Evolutionary conservation across 2,329 filamentous ascomycete species (phyloP).

Genomic region (Verticillium zaregamsianum): DNA sequence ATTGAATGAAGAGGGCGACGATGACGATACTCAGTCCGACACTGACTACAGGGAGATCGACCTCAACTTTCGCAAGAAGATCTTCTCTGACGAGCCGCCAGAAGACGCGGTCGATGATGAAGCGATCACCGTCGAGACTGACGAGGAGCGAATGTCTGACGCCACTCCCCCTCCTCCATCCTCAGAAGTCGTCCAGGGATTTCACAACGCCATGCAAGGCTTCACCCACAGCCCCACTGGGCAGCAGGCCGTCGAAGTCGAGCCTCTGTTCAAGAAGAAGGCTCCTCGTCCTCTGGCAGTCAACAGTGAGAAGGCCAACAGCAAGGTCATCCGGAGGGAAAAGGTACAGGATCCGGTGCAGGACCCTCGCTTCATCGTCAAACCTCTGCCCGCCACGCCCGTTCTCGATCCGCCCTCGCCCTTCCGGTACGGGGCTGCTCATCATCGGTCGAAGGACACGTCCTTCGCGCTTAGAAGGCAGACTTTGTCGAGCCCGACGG

Average conservation of each 20-base stretch:
- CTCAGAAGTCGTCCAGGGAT: background rate
- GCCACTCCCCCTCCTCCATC: background rate
- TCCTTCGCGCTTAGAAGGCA: background rate
- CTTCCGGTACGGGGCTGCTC: background rate
- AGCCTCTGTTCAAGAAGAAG: background rate
- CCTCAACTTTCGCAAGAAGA: too few species aligned
- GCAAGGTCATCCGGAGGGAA: conserved; percentile 9
- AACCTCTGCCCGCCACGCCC: conserved; percentile 6
- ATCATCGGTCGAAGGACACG: background rate
- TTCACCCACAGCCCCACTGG: background rate
- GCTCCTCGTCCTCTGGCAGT: background rate
- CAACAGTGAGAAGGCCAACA: background rate
- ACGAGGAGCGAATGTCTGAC: background rate
- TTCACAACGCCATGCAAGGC: background rate
- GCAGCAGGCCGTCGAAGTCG: background rate
- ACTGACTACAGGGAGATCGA: background rate
- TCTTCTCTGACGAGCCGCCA: too few species aligned
- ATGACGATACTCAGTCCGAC: background rate
- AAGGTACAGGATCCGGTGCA: conserved; percentile 17
- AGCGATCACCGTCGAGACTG: too few species aligned
- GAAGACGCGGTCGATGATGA: too few species aligned
- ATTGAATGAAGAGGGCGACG: background rate
- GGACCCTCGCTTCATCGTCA: background rate
- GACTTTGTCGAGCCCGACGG: background rate
- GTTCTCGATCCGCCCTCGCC: conserved; percentile 1